These are phyloP conservation scores for Ailanthus altissimus DNA, from an alignment of 345 rosid species.

Conservation along the genomic window DNA sequence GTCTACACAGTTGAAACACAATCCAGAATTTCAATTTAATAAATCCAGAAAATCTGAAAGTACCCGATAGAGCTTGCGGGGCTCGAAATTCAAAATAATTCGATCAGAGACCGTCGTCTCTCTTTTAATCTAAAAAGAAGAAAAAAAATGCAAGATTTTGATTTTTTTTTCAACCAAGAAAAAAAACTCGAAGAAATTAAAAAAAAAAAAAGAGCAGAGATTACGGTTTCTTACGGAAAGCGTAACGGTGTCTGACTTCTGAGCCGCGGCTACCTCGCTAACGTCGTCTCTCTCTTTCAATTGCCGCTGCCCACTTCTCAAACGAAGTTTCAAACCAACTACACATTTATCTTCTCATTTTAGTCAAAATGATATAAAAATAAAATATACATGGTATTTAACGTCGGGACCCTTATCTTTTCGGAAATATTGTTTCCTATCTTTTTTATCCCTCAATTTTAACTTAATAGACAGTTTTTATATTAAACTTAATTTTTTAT, in stretches of 20 bases:
- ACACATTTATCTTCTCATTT: not conserved
- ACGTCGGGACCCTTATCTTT: too few relatives aligned
- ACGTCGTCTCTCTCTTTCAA: slow-evolving; percentile 11
- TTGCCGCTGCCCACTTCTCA: slow-evolving; percentile 35
- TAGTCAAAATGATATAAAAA: too few relatives aligned
- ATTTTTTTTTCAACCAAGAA: not conserved
- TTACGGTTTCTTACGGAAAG: slow-evolving; percentile 14
- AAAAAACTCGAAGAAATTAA: not conserved
- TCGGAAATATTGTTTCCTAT: too few relatives aligned
- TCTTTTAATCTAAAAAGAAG: not conserved
- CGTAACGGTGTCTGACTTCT: slow-evolving; percentile 1
- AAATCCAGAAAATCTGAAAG: not conserved
- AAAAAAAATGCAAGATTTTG: not conserved
- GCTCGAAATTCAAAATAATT: slow-evolving; percentile 20
- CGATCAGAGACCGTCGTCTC: slow-evolving; percentile 21
- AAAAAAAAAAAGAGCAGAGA: not conserved
- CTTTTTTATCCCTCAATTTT: too few relatives aligned
- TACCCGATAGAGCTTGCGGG: slow-evolving; percentile 20
- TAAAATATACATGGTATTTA: too few relatives aligned
- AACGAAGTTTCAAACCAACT: slow-evolving; percentile 37
- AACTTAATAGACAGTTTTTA: too few relatives aligned
- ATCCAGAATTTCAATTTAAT: not conserved
- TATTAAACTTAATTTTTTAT: too few relatives aligned
- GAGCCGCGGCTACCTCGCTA: not conserved
- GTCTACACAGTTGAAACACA: not conserved